Conservation (phyloP, 2,329 filamentous ascomycete genomes). For the Talaromyces sp. region DNA sequence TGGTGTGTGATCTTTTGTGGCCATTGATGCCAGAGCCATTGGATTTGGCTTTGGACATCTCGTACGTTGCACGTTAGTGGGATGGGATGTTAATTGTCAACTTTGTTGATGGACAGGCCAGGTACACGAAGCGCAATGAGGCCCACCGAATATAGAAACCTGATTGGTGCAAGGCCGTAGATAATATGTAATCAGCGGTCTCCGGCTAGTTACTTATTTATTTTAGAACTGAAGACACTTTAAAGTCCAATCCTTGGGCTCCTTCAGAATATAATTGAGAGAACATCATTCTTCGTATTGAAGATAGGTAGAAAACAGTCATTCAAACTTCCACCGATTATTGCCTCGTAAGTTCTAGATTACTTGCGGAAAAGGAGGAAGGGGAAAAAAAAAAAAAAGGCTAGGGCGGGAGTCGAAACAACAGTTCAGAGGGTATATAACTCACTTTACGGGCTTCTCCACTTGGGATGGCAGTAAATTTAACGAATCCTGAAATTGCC, state of each 20-base stretch:
- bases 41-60: constrained; percentile 24
- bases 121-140: neutral
- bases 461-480: constrained; percentile 3
- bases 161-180: neutral
- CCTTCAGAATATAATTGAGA: neutral
- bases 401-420: neutral
- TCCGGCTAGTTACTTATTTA: neutral
- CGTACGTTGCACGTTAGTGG: neutral
- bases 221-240: no score
- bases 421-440: neutral
- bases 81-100: neutral
- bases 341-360: neutral
- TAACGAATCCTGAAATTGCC: constrained; percentile 7
- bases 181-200: neutral
- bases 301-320: neutral
- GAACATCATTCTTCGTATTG: neutral
- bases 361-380: no score
- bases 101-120: neutral
- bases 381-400: neutral
- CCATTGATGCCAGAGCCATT: constrained; percentile 27
- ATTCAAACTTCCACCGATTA: neutral
- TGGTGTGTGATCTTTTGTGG: constrained; percentile 19
- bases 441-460: neutral
- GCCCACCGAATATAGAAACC: neutral
- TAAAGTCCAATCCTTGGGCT: no score